Evolutionary conservation across 177 flowering plant genomes (phyloP).

Genomic region (Vitis hybrid): DNA sequence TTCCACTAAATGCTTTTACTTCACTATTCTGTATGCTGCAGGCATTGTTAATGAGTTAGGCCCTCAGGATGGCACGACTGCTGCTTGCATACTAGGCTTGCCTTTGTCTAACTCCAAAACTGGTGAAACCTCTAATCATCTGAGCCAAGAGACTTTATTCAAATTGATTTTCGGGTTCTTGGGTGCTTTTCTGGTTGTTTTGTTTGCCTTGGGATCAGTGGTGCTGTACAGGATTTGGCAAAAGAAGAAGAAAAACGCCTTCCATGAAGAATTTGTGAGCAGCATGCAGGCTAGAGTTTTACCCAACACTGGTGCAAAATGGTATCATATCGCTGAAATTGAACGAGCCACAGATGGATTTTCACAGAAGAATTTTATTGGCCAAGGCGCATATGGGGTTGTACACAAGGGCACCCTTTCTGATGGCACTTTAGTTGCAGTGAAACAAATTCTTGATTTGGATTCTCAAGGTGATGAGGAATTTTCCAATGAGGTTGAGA

Average conservation of each 20-base stretch:
- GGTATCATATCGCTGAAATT: constrained; percentile 34
- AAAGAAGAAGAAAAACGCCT: constrained; percentile 12
- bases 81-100: constrained; percentile 36
- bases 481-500: constrained; percentile 41
- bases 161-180: constrained; percentile 17
- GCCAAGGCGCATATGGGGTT: constrained; percentile 39
- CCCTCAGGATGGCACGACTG: constrained; percentile 26
- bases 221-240: constrained; percentile 18
- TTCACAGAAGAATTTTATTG: constrained; percentile 38
- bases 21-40: constrained; percentile 41
- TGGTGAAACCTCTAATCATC: neutral
- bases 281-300: constrained; percentile 18
- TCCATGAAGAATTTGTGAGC: constrained; percentile 22
- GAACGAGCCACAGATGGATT: constrained; percentile 41
- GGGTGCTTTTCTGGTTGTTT: constrained; percentile 17
- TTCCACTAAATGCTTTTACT: constrained; percentile 38
- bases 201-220: constrained; percentile 14
- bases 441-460: constrained; percentile 35
- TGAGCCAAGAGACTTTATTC: constrained; percentile 1
- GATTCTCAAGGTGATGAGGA: constrained; percentile 36
- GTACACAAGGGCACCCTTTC: constrained; percentile 42
- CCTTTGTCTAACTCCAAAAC: constrained; percentile 12
- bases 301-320: constrained; percentile 37
- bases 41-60: constrained; percentile 37
- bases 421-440: constrained; percentile 41